Evolutionary conservation across 1,284 basidiomycete species (phyloP), one percentile per base, ranked within the genome.

Genomic region (Vanrija pseudolonga): DNA sequence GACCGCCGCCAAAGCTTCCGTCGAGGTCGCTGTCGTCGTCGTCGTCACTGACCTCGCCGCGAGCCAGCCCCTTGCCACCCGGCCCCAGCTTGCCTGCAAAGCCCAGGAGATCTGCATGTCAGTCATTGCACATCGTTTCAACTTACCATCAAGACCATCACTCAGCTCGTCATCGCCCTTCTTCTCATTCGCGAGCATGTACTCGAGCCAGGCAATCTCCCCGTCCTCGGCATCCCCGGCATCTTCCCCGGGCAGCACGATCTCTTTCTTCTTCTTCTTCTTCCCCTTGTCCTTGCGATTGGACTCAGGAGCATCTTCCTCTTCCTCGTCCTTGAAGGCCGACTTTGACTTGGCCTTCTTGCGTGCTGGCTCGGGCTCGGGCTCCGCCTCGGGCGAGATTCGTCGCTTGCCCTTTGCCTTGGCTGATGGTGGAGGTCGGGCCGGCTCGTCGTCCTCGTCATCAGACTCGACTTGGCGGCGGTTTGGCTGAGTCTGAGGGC

Each of bases 151-250:
- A 18, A 82, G 66, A 0, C 79, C 82, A 64, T 81, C 80, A 24
- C 77, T 75, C 45, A 73, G 64, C 7, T 63, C 70, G 18, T 73
- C 73, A 12, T 66, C 64, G 23, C 63, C 71, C 57, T 78, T 79
- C 59, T 79, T 80, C 36, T 77, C 67, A 61, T 83, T 81, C 19
- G 65, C 60, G 17, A 92, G 79, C 71, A 84, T 84, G 12, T 80
- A 78, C 72, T 92, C 90, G 12, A 92, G 77, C 78, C 87, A 85
- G 1, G 83, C 80, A 46, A 91, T 92, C 67, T 90, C 88, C 1
- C 80, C 79, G 64, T 90, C 88, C 62, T 91, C 90, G 26, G 84
- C 79, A 42, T 82, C 78, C 18, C n/a, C 45, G 42, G 38, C 36
- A 24, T 24, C 36, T 20, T 48, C 51, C 39, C 43, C 46, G 7